A percentile compares a stretch with the other conserved stretches of the same genome.
phyloP scores from a whole-genome alignment of 2,329 filamentous ascomycete species.

The Trichoderma lentiforme region DNA sequence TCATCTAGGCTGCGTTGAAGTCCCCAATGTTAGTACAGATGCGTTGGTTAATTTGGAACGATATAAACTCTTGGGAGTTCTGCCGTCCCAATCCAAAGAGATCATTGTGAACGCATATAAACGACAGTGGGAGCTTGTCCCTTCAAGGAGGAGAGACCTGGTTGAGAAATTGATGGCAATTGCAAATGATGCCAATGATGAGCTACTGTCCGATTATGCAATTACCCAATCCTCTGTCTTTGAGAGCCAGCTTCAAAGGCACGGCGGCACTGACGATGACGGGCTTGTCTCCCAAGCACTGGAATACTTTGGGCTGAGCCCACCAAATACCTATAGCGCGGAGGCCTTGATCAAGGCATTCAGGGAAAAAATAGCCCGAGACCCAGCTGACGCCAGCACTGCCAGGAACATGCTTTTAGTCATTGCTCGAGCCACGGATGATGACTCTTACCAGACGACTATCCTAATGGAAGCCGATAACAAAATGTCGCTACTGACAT shows the following conservation, averaged over 20 bases:
- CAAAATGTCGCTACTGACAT: conserved; percentile 37
- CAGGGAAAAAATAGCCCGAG: conserved; percentile 30
- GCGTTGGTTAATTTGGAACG: conserved; percentile 31
- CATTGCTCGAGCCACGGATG: conserved; percentile 34
- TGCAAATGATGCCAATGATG: conserved; percentile 35
- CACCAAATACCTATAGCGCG: conserved; percentile 35
- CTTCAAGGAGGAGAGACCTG: conserved; percentile 29
- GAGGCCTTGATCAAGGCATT: conserved; percentile 36
- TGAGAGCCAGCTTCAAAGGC: conserved; percentile 34
- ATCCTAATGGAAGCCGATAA: conserved; percentile 35
- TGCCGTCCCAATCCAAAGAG: conserved; percentile 36
- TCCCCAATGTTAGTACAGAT: conserved; percentile 27
- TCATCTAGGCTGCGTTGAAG: conserved; percentile 32
- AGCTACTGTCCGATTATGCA: conserved; percentile 36
- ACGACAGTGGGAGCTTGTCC: conserved; percentile 38
- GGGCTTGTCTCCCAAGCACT: conserved; percentile 34
- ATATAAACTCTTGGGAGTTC: conserved; percentile 37
- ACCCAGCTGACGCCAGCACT: conserved; percentile 32
- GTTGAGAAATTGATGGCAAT: conserved; percentile 34
- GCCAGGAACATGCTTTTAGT: conserved; percentile 35
- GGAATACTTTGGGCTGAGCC: conserved; percentile 33
- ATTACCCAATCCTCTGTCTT: conserved; percentile 39
- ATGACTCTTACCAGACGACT: conserved; percentile 34
- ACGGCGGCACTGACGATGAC: conserved; percentile 30
- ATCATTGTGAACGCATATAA: conserved; percentile 39